Evolutionary conservation across 2,329 filamentous ascomycete genomes (phyloP).

Genomic region (Geosmithia flava): DNA sequence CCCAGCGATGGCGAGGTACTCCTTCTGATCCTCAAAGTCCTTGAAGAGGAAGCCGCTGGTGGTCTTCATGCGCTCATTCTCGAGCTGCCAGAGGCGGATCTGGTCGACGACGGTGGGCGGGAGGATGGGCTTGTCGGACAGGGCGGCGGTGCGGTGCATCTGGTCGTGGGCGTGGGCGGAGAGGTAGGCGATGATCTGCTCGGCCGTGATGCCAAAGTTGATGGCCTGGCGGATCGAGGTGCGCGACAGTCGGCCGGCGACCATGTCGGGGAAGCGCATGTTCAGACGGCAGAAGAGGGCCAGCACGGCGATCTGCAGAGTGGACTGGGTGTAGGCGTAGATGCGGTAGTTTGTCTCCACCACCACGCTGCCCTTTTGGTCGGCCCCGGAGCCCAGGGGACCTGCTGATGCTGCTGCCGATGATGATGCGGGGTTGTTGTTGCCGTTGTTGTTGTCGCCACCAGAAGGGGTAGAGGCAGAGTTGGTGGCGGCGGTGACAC

Average conservation of each 20-base stretch:
- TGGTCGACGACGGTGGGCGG: constrained; percentile 96
- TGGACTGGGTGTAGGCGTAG: constrained; percentile 92
- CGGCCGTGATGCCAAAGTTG: constrained; percentile 78
- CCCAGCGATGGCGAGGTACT: constrained; percentile 57
- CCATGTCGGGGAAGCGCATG: constrained; percentile 88
- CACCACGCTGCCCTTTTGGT: constrained; percentile 72
- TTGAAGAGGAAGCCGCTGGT: constrained; percentile 78
- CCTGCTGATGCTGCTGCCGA: constrained; percentile 7
- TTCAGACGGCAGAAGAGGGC: constrained; percentile 79
- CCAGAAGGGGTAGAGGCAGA: constrained; percentile 13
- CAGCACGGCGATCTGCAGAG: constrained; percentile 88
- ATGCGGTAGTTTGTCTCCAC: constrained; percentile 96
- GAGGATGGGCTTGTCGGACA: constrained; percentile 56
- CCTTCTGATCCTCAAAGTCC: constrained; percentile 63
- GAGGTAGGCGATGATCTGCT: constrained; percentile 92
- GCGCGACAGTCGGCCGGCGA: constrained; percentile 83
- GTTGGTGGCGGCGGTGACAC: constrained; percentile 54
- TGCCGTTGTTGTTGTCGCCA: too few species aligned
- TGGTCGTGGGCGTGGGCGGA: constrained; percentile 89
- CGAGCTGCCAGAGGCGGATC: constrained; percentile 93
- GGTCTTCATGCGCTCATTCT: constrained; percentile 86
- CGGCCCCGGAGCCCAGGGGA: constrained; percentile 20
- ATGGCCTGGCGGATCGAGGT: constrained; percentile 81
- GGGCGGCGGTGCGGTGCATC: constrained; percentile 57
- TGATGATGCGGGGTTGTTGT: too few species aligned